Evolutionary conservation across 1,284 basidiomycete genomes (phyloP).

Genomic region (Entoloma clypeatum): DNA sequence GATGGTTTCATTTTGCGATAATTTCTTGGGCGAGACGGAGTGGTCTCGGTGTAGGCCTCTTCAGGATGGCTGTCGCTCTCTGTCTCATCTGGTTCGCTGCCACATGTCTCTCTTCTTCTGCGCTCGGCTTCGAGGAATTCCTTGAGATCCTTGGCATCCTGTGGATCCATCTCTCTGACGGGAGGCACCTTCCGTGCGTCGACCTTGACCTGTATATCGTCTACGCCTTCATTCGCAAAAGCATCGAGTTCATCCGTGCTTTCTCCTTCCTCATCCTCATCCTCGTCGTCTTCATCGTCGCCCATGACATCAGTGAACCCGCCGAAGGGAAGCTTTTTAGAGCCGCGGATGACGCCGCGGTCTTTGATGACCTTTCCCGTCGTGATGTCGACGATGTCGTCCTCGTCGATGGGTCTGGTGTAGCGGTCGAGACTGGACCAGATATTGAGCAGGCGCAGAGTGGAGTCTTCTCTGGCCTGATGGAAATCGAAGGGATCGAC

Average conservation of each 20-base stretch:
- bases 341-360: constrained; percentile 55
- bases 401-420: constrained; percentile 61
- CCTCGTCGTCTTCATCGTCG: constrained; percentile 34
- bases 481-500: constrained; percentile 39
- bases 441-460: constrained; percentile 50
- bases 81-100: constrained; percentile 37
- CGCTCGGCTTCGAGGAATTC: constrained; percentile 65
- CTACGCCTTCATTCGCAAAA: constrained; percentile 21
- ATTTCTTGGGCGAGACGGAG: constrained; percentile 6
- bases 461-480: constrained; percentile 52
- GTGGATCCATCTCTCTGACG: constrained; percentile 41
- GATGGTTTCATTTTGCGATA: constrained; percentile 6
- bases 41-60: constrained; percentile 7
- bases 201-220: constrained; percentile 30
- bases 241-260: constrained; percentile 32
- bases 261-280: constrained; percentile 40
- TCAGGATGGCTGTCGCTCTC: constrained; percentile 22
- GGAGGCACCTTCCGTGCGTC: constrained; percentile 37
- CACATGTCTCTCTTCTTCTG: constrained; percentile 43
- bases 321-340: constrained; percentile 44
- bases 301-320: constrained; percentile 36
- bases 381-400: constrained; percentile 69
- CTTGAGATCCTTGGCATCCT: constrained; percentile 58
- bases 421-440: constrained; percentile 69
- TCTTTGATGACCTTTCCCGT: constrained; percentile 59